A percentile compares a stretch with the other conserved stretches of the same genome.
Conservation (phyloP, 2,329 filamentous ascomycete genomes). For the Trichoderma hamatum region DNA sequence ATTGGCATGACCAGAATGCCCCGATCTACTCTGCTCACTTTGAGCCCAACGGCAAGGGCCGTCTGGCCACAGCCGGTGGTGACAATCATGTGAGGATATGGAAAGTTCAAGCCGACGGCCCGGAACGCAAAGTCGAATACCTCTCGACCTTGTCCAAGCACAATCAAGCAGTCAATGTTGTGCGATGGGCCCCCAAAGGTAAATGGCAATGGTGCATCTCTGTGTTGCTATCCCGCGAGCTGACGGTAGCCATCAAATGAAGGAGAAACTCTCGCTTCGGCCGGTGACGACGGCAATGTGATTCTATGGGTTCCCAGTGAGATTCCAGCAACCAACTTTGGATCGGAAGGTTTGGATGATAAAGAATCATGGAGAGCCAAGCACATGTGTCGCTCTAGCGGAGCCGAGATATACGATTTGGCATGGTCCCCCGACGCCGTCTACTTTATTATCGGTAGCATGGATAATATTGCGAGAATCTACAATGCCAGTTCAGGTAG, state of each 20-base stretch:
- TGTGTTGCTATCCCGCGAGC: neutral
- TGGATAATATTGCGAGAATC: constrained; percentile 97
- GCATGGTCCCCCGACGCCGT: constrained; percentile 97
- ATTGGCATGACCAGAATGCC: constrained; percentile 97
- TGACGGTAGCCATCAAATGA: constrained; percentile 28
- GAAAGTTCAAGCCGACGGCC: constrained; percentile 83
- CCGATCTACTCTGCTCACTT: constrained; percentile 98
- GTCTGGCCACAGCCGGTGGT: constrained; percentile 90
- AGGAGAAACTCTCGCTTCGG: constrained; percentile 93
- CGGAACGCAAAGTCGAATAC: constrained; percentile 88
- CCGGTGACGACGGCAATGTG: constrained; percentile 96
- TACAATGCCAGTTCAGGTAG: constrained; percentile 91
- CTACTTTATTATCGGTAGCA: constrained; percentile 97
- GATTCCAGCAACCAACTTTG: constrained; percentile 68
- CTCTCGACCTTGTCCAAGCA: constrained; percentile 90
- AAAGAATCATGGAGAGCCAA: constrained; percentile 97
- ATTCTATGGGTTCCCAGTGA: constrained; percentile 94
- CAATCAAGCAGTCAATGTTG: constrained; percentile 96
- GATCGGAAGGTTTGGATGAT: constrained; percentile 84
- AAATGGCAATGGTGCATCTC: constrained; percentile 33
- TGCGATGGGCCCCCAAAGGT: constrained; percentile 95
- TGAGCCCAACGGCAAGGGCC: constrained; percentile 86
- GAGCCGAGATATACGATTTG: constrained; percentile 95
- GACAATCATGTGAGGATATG: constrained; percentile 97
- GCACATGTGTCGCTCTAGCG: constrained; percentile 95